These are phyloP conservation scores for Microcyclosporella mali DNA, from an alignment of 2,329 filamentous ascomycete genomes.

Conservation along the genomic window DNA sequence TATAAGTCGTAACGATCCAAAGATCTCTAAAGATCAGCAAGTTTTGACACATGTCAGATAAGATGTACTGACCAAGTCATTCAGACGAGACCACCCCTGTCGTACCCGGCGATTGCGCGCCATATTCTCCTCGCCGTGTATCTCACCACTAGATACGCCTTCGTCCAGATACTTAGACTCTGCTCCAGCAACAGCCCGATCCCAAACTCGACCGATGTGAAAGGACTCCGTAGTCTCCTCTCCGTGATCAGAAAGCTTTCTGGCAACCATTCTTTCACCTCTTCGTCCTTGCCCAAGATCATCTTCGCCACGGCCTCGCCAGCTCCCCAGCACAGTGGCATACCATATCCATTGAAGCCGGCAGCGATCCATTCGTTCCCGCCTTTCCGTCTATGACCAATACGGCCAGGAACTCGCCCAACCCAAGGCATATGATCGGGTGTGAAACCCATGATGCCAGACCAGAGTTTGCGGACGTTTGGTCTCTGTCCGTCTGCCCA, in stretches of 20 bases:
- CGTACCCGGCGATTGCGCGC: no score
- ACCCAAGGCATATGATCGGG: conserved; percentile 14
- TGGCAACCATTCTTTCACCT: conserved; percentile 12
- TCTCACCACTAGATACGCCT: not conserved
- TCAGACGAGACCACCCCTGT: no score
- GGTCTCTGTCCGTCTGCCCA: conserved; percentile 9
- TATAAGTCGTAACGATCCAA: no score
- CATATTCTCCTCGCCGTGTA: no score
- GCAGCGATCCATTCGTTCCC: conserved; percentile 18
- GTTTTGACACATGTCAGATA: no score
- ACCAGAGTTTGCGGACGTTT: conserved; percentile 13
- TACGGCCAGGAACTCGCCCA: conserved; percentile 7
- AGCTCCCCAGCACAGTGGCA: conserved; percentile 19
- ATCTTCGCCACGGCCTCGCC: conserved; percentile 21
- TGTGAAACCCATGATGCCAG: conserved; percentile 16
- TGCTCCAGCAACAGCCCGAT: conserved; percentile 12
- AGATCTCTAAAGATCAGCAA: no score
- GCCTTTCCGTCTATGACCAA: conserved; percentile 3
- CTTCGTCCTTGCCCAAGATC: conserved; percentile 11
- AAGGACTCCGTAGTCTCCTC: conserved; percentile 10
- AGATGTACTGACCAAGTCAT: no score
- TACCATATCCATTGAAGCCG: conserved; percentile 20
- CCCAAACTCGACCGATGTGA: conserved; percentile 10
- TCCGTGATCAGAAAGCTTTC: conserved; percentile 12
- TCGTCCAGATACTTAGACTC: not conserved